Evolutionary conservation across 164 flowering plant genomes (phyloP).

Genomic region (Tetracentron sinense): DNA sequence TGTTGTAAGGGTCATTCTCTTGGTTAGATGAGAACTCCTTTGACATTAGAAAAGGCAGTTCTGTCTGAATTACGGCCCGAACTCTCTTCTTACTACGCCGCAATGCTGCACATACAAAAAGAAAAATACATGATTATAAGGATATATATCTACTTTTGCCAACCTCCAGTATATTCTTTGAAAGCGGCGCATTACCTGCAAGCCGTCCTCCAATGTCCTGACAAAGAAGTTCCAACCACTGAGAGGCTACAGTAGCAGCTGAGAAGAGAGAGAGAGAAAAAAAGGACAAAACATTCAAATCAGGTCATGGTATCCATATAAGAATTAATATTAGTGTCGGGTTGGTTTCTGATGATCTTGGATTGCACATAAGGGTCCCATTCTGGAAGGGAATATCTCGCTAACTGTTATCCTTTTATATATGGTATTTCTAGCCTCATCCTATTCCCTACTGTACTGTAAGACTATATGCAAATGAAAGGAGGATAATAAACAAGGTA

Average conservation of each 20-base stretch:
- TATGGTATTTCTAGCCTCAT: too few species aligned
- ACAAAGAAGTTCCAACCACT: constrained; percentile 86
- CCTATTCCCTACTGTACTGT: too few species aligned
- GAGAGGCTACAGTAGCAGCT: constrained; percentile 95
- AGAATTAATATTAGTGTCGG: too few species aligned
- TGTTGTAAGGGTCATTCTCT: constrained; percentile 35
- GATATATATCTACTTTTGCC: background rate
- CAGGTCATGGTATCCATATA: constrained; percentile 9
- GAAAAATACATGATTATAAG: constrained; percentile 1
- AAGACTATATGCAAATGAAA: too few species aligned
- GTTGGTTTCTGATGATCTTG: too few species aligned
- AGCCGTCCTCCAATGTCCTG: constrained; percentile 87
- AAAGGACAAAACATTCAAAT: constrained; percentile 4
- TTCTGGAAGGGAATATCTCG: too few species aligned
- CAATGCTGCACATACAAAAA: constrained; percentile 49
- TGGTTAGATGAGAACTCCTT: constrained; percentile 52
- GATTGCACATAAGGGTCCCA: too few species aligned
- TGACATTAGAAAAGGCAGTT: constrained; percentile 59
- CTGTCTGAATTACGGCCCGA: constrained; percentile 57
- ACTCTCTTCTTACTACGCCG: constrained; percentile 81
- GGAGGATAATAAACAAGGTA: too few species aligned
- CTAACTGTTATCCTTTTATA: too few species aligned
- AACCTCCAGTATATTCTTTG: background rate
- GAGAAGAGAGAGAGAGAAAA: constrained; percentile 21
- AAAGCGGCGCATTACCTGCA: constrained; percentile 42